A percentile compares a stretch with the other conserved stretches of the same genome.
Conservation (phyloP, 169 alveolate species). For the Cryptosporidium andersoni region DNA sequence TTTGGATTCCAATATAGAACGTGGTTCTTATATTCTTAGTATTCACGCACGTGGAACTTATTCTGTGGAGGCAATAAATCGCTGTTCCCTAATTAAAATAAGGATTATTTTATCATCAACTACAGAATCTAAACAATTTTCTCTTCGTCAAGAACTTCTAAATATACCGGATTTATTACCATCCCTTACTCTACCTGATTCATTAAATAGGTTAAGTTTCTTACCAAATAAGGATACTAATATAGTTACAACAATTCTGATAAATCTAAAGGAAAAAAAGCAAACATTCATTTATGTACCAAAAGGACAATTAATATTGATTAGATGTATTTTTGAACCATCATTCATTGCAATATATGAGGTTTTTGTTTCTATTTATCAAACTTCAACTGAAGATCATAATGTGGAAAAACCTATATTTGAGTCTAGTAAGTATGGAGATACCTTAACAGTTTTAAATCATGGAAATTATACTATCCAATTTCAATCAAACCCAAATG, state of each 20-base stretch:
- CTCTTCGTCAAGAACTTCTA: slow-evolving; percentile 47
- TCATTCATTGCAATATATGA: slow-evolving; percentile 57
- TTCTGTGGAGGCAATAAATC: slow-evolving; percentile 19
- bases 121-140: slow-evolving; percentile 18
- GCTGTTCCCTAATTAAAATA: slow-evolving; percentile 9
- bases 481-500: slow-evolving; percentile 37
- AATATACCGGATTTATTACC: slow-evolving; percentile 60
- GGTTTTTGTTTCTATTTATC: slow-evolving; percentile 19
- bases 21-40: slow-evolving; percentile 22
- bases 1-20: slow-evolving; percentile 12
- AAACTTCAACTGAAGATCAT: slow-evolving; percentile 17
- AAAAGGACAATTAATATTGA: not conserved
- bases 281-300: slow-evolving; percentile 37
- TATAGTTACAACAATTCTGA: slow-evolving; percentile 40
- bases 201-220: slow-evolving; percentile 53
- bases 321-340: slow-evolving; percentile 47
- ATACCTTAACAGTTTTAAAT: slow-evolving; percentile 10
- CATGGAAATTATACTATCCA: slow-evolving; percentile 28
- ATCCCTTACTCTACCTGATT: slow-evolving; percentile 56
- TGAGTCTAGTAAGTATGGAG: slow-evolving; percentile 66
- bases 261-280: slow-evolving; percentile 25
- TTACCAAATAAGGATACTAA: slow-evolving; percentile 19
- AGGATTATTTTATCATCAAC: slow-evolving; percentile 19
- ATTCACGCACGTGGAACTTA: slow-evolving; percentile 18
- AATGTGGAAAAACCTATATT: slow-evolving; percentile 13